Evolutionary conservation across 768 basidiomycete genomes (phyloP).

Genomic region (Trametes gibbosa): DNA sequence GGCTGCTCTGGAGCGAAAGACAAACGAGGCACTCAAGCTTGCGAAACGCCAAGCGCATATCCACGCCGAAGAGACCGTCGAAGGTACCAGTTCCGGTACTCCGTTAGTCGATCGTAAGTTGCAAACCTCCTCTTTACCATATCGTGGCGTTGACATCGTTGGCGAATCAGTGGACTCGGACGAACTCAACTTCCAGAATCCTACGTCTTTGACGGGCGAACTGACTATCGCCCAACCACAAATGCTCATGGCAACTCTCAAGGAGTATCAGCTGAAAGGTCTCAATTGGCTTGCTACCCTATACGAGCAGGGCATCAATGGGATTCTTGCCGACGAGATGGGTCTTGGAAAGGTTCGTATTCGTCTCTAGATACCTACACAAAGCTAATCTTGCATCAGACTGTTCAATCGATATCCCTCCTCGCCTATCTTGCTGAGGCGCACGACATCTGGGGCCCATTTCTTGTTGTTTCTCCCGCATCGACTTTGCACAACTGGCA

Average conservation of each 20-base stretch:
- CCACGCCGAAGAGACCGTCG: conserved; percentile 41
- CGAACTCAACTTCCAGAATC: conserved; percentile 99
- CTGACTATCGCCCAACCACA: conserved; percentile 87
- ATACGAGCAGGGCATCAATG: conserved; percentile 99
- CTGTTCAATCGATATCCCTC: conserved; percentile 96
- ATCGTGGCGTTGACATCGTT: not conserved
- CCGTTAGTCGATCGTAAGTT: conserved; percentile 73
- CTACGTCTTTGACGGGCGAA: conserved; percentile 81
- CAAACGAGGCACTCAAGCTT: conserved; percentile 70
- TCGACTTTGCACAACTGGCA: conserved; percentile 99
- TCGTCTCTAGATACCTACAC: not conserved
- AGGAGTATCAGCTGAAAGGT: conserved; percentile 98
- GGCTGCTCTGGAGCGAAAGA: conserved; percentile 77
- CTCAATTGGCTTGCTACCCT: conserved; percentile 96
- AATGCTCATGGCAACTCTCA: conserved; percentile 95
- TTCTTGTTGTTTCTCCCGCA: conserved; percentile 95
- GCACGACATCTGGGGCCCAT: conserved; percentile 99
- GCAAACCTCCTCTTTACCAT: not conserved
- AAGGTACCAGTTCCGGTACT: conserved; percentile 29
- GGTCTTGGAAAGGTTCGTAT: conserved; percentile 76
- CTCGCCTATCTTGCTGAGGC: conserved; percentile 94
- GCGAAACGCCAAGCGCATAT: conserved; percentile 53
- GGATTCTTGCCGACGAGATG: conserved; percentile 99
- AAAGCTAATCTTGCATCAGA: conserved; percentile 41
- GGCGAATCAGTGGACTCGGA: conserved; percentile 77